Conservation (phyloP, 2,329 filamentous ascomycete species). For the Lecanoromycetidae sp. region DNA sequence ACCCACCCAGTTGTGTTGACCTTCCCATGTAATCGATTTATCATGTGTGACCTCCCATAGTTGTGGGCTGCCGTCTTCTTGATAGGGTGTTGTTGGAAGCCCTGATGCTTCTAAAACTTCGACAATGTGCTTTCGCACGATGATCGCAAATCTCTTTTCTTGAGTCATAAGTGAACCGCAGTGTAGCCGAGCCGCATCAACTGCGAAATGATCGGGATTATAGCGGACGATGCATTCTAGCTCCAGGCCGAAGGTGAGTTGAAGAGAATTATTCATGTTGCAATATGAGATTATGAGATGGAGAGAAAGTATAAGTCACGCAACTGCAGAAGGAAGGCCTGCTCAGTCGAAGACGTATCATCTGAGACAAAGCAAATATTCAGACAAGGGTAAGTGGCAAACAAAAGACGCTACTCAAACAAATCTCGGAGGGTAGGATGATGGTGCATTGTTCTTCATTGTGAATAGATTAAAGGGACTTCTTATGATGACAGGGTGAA, state of each 20-base stretch:
- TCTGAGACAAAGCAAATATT: too few species aligned
- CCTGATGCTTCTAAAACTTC: neutral
- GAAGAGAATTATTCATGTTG: neutral
- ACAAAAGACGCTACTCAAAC: too few species aligned
- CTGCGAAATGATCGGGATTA: neutral
- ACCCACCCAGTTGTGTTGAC: neutral
- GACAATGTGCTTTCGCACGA: neutral
- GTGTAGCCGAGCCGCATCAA: neutral
- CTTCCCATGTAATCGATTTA: neutral
- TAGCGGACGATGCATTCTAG: slow-evolving; percentile 18
- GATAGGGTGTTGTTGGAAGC: neutral
- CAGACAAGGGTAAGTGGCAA: too few species aligned
- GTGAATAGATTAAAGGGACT: too few species aligned
- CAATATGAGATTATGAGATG: too few species aligned
- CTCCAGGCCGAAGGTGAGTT: slow-evolving; percentile 21
- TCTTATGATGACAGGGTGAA: too few species aligned
- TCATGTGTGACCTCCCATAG: neutral
- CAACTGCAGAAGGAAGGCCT: too few species aligned
- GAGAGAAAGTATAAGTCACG: too few species aligned
- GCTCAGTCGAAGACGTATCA: too few species aligned
- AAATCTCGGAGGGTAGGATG: too few species aligned
- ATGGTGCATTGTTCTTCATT: too few species aligned
- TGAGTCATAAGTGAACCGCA: neutral
- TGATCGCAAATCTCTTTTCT: neutral
- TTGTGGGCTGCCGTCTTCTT: neutral